Percentiles rank a stretch among this genome's conserved stretches.
These are phyloP conservation scores for Suhomyces kunorum DNA, from an alignment of 1,139 yeast genomes.

Conservation along the genomic window DNA sequence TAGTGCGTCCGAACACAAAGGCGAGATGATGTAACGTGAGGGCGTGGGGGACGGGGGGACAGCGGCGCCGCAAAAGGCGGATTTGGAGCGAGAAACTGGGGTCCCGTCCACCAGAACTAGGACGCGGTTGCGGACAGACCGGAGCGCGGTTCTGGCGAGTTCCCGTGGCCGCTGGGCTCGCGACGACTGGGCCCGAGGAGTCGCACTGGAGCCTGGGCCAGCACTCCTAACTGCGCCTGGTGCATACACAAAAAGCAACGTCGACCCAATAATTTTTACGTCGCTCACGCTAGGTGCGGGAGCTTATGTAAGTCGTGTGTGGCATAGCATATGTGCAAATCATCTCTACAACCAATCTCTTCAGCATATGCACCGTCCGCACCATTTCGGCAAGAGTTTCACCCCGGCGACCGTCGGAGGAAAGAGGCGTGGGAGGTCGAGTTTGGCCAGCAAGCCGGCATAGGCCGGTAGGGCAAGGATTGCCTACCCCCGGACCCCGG, in stretches of 20 bases:
- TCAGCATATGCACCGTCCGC: constrained; percentile 2
- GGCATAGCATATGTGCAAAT: neutral
- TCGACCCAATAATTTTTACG: constrained; percentile 1
- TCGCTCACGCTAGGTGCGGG: constrained; percentile 4
- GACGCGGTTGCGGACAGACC: too few species aligned
- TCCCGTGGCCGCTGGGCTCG: neutral
- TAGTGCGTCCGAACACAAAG: constrained; percentile 10
- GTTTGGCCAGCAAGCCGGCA: neutral
- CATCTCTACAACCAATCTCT: neutral
- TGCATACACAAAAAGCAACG: constrained; percentile 3
- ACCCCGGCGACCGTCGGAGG: constrained; percentile 2
- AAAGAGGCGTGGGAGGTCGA: neutral
- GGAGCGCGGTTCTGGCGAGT: too few species aligned
- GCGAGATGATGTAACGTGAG: constrained; percentile 7
- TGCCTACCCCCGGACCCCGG: neutral
- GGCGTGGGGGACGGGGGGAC: constrained; percentile 1
- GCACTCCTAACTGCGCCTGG: neutral
- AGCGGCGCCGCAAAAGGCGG: neutral
- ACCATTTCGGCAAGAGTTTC: constrained; percentile 4
- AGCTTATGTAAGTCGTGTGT: neutral
- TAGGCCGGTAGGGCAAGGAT: neutral
- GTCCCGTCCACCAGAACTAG: too few species aligned
- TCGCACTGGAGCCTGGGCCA: constrained; percentile 1
- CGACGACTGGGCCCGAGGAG: too few species aligned
- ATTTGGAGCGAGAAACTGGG: neutral